These are phyloP conservation scores for Lasiosphaeria miniovina DNA, from an alignment of 495 filamentous ascomycete species.

Conservation along the genomic window DNA sequence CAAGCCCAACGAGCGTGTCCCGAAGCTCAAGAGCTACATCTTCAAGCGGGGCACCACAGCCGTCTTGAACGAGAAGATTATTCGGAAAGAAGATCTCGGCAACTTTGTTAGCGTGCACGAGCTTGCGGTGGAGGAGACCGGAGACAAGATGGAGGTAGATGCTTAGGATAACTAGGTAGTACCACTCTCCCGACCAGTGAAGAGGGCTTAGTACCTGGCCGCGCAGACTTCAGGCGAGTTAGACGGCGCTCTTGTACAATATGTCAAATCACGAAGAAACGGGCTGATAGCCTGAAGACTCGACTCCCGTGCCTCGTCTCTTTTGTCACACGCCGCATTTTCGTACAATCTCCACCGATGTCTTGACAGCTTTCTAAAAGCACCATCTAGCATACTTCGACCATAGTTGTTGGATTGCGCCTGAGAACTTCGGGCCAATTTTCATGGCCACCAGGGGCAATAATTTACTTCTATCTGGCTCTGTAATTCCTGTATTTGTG, in stretches of 20 bases:
- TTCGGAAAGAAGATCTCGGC: constrained; percentile 86
- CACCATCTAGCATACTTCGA: too few relatives aligned
- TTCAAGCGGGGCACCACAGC: constrained; percentile 90
- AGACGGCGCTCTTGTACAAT: constrained; percentile 13
- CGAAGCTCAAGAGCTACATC: constrained; percentile 89
- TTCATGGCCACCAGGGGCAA: background rate
- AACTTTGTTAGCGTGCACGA: constrained; percentile 95
- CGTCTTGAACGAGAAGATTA: constrained; percentile 87
- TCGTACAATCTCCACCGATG: background rate
- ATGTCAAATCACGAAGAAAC: constrained; percentile 16
- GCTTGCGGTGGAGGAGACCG: constrained; percentile 59
- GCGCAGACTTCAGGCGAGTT: background rate
- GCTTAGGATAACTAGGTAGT: constrained; percentile 38
- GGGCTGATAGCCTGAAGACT: constrained; percentile 2
- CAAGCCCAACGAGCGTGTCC: constrained; percentile 84
- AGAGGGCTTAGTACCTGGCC: background rate
- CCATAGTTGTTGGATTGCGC: too few relatives aligned
- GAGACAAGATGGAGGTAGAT: constrained; percentile 96
- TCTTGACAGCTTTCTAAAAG: too few relatives aligned
- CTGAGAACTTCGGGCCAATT: background rate
- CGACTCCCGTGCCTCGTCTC: background rate
- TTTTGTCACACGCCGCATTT: background rate
- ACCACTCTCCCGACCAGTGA: background rate
- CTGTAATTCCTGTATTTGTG: background rate
- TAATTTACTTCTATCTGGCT: background rate